A percentile compares a stretch with the other conserved stretches of the same genome.
Conservation (phyloP, 345 rosid species). For the Murraya koenigii region DNA sequence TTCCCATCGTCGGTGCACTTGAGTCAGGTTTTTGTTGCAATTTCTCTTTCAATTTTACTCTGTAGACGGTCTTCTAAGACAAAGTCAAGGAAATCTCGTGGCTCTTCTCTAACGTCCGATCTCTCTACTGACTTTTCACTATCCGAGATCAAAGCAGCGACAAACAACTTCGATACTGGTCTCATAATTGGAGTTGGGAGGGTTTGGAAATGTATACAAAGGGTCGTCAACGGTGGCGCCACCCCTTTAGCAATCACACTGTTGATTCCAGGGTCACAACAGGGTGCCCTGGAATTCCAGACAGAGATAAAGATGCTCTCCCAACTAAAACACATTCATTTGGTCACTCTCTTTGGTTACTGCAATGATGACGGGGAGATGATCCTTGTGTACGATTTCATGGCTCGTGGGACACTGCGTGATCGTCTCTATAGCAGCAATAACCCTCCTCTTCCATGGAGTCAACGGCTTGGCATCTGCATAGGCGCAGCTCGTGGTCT, state of each 20-base stretch:
- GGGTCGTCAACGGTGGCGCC: constrained; percentile 28
- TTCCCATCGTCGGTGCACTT: background rate
- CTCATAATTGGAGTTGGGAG: constrained; percentile 39
- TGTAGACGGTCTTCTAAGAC: background rate
- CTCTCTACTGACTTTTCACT: constrained; percentile 4
- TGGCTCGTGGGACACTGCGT: constrained; percentile 36
- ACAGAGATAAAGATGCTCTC: constrained; percentile 44
- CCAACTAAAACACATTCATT: constrained; percentile 29
- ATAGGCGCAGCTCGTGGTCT: constrained; percentile 35
- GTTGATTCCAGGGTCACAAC: constrained; percentile 23
- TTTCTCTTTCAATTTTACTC: background rate
- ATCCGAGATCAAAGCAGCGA: constrained; percentile 25
- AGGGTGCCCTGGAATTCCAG: constrained; percentile 34
- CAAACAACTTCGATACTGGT: constrained; percentile 30
- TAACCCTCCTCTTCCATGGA: constrained; percentile 34
- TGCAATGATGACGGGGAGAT: constrained; percentile 32
- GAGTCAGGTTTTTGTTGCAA: background rate
- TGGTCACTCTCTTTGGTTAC: constrained; percentile 37
- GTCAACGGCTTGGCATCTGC: constrained; percentile 31
- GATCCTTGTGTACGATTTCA: constrained; percentile 40
- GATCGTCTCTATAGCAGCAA: constrained; percentile 31
- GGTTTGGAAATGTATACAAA: constrained; percentile 41
- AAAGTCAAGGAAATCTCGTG: background rate
- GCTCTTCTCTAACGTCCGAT: background rate
- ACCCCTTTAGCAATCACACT: constrained; percentile 35